A percentile compares a stretch with the other conserved stretches of the same genome.
Evolutionary conservation across 371 early-diverging fungal species (phyloP).

Genomic region (Mycotypha africana): DNA sequence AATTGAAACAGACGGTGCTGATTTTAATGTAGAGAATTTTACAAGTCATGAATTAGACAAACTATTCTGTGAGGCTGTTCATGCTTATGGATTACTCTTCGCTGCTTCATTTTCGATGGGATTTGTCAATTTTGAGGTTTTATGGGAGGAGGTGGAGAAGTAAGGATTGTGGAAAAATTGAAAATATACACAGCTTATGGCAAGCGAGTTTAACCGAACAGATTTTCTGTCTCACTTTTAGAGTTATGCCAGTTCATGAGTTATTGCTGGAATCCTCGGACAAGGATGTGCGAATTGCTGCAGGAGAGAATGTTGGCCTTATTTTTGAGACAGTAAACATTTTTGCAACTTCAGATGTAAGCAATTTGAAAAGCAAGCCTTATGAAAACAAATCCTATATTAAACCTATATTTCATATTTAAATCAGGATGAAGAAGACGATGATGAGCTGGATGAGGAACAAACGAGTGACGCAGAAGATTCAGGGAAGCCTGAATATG

Average conservation of each 20-base stretch:
- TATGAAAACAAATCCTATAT: neutral
- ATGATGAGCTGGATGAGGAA: constrained; percentile 15
- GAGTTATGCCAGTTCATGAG: constrained; percentile 42
- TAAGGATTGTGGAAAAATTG: constrained; percentile 11
- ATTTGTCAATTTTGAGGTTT: constrained; percentile 26
- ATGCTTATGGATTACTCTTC: constrained; percentile 47
- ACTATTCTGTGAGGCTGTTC: constrained; percentile 37
- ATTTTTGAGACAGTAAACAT: constrained; percentile 51
- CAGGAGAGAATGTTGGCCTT: constrained; percentile 74
- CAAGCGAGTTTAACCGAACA: no score
- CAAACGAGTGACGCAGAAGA: constrained; percentile 34
- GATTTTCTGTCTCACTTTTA: no score
- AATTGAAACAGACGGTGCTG: constrained; percentile 38
- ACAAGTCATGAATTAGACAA: constrained; percentile 20
- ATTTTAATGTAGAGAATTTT: constrained; percentile 25
- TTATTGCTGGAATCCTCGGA: constrained; percentile 53
- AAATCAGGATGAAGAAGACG: constrained; percentile 1
- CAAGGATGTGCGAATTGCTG: constrained; percentile 67
- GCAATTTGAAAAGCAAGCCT: neutral
- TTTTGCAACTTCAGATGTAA: constrained; percentile 6
- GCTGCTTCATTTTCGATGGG: constrained; percentile 43
- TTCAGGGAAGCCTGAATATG: constrained; percentile 36
- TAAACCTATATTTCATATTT: neutral
- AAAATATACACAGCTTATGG: neutral
- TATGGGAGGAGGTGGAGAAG: constrained; percentile 50